phyloP scores from a whole-genome alignment of 208 protist species.

The Trypanosoma lewisi region DNA sequence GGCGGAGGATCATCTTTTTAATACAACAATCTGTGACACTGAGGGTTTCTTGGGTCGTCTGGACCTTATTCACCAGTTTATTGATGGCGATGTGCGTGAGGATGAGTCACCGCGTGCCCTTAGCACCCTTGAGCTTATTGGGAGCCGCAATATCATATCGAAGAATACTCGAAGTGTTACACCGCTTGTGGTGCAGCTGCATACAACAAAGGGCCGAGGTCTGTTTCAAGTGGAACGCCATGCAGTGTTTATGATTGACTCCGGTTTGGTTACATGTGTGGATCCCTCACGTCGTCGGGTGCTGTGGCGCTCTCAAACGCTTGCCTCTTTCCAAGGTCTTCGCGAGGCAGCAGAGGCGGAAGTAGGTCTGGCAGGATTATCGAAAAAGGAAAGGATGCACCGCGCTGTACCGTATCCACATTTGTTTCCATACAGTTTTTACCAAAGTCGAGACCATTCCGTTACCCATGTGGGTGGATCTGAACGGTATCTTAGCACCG shows the following conservation, averaged over 20 bases:
- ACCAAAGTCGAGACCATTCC: conserved; percentile 43
- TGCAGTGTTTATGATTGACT: conserved; percentile 83
- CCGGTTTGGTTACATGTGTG: conserved; percentile 78
- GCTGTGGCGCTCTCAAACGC: conserved; percentile 76
- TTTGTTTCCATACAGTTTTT: conserved; percentile 66
- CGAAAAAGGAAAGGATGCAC: conserved; percentile 23
- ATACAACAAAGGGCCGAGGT: conserved; percentile 40
- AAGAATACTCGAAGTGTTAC: conserved; percentile 47
- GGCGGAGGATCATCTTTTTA: conserved; percentile 48
- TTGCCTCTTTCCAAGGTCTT: conserved; percentile 39
- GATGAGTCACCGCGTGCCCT: conserved; percentile 43
- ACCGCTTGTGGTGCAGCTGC: conserved; percentile 80
- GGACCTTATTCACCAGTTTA: conserved; percentile 75
- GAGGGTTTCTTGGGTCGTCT: conserved; percentile 76
- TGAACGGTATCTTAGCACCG: conserved; percentile 43
- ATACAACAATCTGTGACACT: conserved; percentile 80
- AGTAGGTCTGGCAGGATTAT: conserved; percentile 6
- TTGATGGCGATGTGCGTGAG: conserved; percentile 63
- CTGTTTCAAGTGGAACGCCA: conserved; percentile 76
- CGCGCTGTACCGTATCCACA: conserved; percentile 56
- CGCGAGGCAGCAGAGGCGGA: conserved; percentile 35
- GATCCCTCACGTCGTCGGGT: conserved; percentile 74
- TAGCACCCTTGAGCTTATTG: conserved; percentile 75
- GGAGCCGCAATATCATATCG: conserved; percentile 68
- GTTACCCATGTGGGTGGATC: conserved; percentile 45